Evolutionary conservation across 441 rosid species (phyloP).

Genomic region (Arabidopsis hybrid): DNA sequence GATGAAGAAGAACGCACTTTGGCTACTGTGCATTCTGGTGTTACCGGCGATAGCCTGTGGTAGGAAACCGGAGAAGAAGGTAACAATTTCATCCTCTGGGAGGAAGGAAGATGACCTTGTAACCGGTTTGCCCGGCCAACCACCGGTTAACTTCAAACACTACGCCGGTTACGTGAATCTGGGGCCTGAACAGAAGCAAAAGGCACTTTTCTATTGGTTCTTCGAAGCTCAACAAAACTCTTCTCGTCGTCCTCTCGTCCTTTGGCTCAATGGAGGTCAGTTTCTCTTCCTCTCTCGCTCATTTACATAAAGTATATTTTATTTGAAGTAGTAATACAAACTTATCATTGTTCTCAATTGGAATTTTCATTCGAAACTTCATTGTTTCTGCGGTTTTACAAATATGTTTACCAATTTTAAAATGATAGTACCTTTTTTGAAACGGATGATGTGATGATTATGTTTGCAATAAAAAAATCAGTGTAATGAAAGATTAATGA

Average conservation of each 20-base stretch:
- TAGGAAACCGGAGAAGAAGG: constrained; percentile 38
- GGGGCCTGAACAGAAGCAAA: constrained; percentile 45
- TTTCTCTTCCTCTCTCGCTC: constrained; percentile 12
- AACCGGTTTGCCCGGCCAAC: constrained; percentile 60
- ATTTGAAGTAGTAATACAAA: not conserved
- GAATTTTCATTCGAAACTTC: not conserved
- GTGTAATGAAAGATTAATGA: not conserved
- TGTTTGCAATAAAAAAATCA: not conserved
- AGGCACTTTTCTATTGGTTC: constrained; percentile 68
- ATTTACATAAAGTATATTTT: not conserved
- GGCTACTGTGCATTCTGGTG: constrained; percentile 37
- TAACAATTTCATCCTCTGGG: constrained; percentile 8
- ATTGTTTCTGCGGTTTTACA: not conserved
- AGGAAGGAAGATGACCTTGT: constrained; percentile 56
- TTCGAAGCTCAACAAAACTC: constrained; percentile 56
- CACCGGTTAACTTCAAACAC: constrained; percentile 56
- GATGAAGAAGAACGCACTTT: constrained; percentile 43
- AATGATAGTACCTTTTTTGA: not conserved
- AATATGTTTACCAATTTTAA: not conserved
- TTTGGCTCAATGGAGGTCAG: constrained; percentile 77
- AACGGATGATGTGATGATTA: too few species aligned
- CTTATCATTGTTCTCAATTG: not conserved
- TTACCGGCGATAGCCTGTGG: constrained; percentile 42
- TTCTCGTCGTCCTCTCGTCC: constrained; percentile 59
- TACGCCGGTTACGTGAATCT: constrained; percentile 62